Conservation (phyloP, 2,329 filamentous ascomycete genomes). For the Neonectria faginata region DNA sequence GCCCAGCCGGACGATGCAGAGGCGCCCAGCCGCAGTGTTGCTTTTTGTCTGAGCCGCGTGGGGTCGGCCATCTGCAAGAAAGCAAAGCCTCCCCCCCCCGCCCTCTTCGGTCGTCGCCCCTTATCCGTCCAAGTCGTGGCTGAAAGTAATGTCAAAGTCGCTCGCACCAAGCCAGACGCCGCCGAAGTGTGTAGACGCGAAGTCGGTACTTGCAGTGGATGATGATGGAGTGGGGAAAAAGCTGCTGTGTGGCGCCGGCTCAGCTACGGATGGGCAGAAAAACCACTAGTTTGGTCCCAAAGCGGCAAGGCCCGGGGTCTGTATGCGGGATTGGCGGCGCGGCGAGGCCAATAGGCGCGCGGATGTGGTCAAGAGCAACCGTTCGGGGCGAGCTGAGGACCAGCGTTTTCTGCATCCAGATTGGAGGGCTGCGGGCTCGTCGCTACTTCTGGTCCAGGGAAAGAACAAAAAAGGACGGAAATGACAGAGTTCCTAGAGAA, state of each 20-base stretch:
- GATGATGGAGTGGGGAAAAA: conserved; percentile 10
- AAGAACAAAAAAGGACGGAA: conserved; percentile 6
- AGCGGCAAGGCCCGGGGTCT: conserved; percentile 38
- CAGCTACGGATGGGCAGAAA: conserved; percentile 39
- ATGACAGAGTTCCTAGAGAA: background rate
- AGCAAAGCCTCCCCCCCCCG: background rate
- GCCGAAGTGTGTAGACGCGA: conserved; percentile 15
- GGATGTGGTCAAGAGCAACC: conserved; percentile 38
- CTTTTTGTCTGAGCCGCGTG: conserved; percentile 34
- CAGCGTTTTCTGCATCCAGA: conserved; percentile 25
- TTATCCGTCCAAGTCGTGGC: conserved; percentile 22
- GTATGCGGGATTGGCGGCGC: conserved; percentile 35
- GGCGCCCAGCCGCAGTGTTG: conserved; percentile 26
- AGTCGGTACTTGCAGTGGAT: conserved; percentile 32
- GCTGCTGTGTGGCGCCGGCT: conserved; percentile 33
- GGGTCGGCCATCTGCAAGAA: conserved; percentile 30
- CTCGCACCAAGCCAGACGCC: conserved; percentile 18
- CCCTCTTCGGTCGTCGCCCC: conserved; percentile 21
- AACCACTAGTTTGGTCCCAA: conserved; percentile 43
- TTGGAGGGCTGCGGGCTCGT: conserved; percentile 23
- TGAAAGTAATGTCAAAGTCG: conserved; percentile 29
- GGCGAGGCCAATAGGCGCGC: conserved; percentile 46
- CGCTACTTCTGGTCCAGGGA: conserved; percentile 41
- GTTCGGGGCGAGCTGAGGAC: conserved; percentile 45
- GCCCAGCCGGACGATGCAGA: conserved; percentile 8